These are phyloP conservation scores for Earliella scabrosa DNA, from an alignment of 1,284 basidiomycete genomes.

Conservation along the genomic window DNA sequence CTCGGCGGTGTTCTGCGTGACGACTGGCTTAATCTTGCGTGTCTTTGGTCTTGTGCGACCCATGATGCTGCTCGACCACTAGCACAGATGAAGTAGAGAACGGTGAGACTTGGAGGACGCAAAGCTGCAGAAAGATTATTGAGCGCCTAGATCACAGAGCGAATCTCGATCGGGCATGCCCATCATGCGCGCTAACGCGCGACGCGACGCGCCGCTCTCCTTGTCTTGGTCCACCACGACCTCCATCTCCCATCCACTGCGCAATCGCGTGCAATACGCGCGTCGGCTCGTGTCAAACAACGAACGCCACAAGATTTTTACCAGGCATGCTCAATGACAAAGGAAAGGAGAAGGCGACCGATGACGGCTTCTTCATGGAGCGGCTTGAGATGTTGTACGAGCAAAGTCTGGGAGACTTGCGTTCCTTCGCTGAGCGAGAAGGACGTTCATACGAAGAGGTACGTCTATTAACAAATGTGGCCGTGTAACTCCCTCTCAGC, in stretches of 20 bases:
- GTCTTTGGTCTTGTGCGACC: conserved; percentile 64
- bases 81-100: neutral
- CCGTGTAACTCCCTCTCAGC: no score
- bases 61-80: conserved; percentile 46
- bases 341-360: conserved; percentile 32
- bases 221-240: conserved; percentile 1
- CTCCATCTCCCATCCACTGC: neutral
- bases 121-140: conserved; percentile 15
- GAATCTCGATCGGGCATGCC: conserved; percentile 6
- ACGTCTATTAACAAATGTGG: no score
- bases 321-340: no score
- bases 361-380: conserved; percentile 58
- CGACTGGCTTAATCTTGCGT: conserved; percentile 45
- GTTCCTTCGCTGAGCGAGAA: conserved; percentile 62
- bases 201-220: neutral
- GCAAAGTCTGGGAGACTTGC: conserved; percentile 58
- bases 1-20: conserved; percentile 37
- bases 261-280: neutral
- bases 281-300: neutral
- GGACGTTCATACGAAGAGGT: conserved; percentile 62
- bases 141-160: conserved; percentile 21
- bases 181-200: no score
- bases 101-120: neutral
- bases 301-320: neutral
- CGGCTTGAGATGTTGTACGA: conserved; percentile 63